A percentile compares a stretch with the other conserved stretches of the same genome.
These are phyloP conservation scores for Phascolomyces articulosus DNA, from an alignment of 371 early-diverging fungal species.

Conservation along the genomic window DNA sequence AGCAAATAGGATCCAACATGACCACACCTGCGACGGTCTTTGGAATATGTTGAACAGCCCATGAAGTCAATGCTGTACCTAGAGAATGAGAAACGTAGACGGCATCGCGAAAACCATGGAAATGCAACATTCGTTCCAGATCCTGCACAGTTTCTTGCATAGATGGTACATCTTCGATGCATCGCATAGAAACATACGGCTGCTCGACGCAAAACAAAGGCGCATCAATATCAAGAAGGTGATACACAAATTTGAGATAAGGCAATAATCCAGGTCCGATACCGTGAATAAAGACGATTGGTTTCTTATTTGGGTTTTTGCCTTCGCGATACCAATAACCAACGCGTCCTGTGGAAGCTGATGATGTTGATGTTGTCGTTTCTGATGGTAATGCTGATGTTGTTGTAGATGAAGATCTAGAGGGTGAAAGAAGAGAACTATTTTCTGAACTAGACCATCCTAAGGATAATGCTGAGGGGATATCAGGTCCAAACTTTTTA, in stretches of 20 bases:
- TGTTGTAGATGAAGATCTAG: too few relatives aligned
- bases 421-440: neutral
- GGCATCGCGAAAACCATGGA: slow-evolving; percentile 59
- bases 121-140: slow-evolving; percentile 61
- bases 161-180: slow-evolving; percentile 62
- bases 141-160: slow-evolving; percentile 64
- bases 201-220: slow-evolving; percentile 72
- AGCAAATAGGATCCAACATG: slow-evolving; percentile 71
- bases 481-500: slow-evolving; percentile 38
- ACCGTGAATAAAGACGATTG: slow-evolving; percentile 76
- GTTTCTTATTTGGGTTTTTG: slow-evolving; percentile 46
- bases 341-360: slow-evolving; percentile 23
- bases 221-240: slow-evolving; percentile 44
- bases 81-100: slow-evolving; percentile 72
- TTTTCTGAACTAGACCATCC: slow-evolving; percentile 8
- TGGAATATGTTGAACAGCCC: slow-evolving; percentile 50
- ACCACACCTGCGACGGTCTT: slow-evolving; percentile 55
- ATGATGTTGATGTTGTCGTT: neutral
- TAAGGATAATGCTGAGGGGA: slow-evolving; percentile 27
- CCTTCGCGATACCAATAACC: slow-evolving; percentile 58
- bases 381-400: neutral
- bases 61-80: slow-evolving; percentile 63
- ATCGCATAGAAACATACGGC: slow-evolving; percentile 71
- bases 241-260: slow-evolving; percentile 55
- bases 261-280: slow-evolving; percentile 68